Conservation (phyloP, 2,329 filamentous ascomycete species). For the Clonostachys solani region DNA sequence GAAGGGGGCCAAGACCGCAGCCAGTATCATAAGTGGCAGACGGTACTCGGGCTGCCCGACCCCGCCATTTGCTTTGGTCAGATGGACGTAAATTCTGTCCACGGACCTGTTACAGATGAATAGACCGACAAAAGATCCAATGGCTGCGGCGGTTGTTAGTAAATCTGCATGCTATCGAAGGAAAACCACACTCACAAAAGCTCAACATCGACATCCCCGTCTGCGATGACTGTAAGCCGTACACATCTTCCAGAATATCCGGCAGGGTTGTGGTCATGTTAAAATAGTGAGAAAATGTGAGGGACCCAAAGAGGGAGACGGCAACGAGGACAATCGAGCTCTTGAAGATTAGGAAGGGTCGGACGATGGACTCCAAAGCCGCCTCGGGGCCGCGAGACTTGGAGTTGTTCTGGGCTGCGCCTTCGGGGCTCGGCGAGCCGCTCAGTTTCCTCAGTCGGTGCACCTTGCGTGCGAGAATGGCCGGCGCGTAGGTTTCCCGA, state of each 20-base stretch:
- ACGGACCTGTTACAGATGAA: slow-evolving; percentile 43
- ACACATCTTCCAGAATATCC: slow-evolving; percentile 40
- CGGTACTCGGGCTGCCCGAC: slow-evolving; percentile 47
- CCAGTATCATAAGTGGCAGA: slow-evolving; percentile 45
- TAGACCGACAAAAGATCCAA: slow-evolving; percentile 42
- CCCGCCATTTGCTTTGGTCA: slow-evolving; percentile 25
- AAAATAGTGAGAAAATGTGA: slow-evolving; percentile 49
- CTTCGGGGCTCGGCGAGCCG: background rate
- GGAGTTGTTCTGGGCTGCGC: background rate
- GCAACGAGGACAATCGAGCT: slow-evolving; percentile 49
- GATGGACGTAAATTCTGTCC: slow-evolving; percentile 47
- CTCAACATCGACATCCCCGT: slow-evolving; percentile 28
- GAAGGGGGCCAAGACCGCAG: slow-evolving; percentile 39
- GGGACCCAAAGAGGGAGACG: slow-evolving; percentile 37
- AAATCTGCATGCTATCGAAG: background rate
- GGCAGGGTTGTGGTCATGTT: slow-evolving; percentile 49
- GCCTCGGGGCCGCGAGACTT: background rate
- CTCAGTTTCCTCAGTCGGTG: background rate
- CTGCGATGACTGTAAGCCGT: slow-evolving; percentile 42
- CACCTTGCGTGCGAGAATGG: slow-evolving; percentile 32
- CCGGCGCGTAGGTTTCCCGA: slow-evolving; percentile 57
- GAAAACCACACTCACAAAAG: background rate
- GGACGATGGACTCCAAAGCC: slow-evolving; percentile 28
- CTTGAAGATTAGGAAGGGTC: slow-evolving; percentile 40
- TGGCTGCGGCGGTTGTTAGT: slow-evolving; percentile 20